A percentile compares a stretch with the other conserved stretches of the same genome.
Conservation (phyloP, 805 yeast species). For the Saccharomycopsis olivae region DNA sequence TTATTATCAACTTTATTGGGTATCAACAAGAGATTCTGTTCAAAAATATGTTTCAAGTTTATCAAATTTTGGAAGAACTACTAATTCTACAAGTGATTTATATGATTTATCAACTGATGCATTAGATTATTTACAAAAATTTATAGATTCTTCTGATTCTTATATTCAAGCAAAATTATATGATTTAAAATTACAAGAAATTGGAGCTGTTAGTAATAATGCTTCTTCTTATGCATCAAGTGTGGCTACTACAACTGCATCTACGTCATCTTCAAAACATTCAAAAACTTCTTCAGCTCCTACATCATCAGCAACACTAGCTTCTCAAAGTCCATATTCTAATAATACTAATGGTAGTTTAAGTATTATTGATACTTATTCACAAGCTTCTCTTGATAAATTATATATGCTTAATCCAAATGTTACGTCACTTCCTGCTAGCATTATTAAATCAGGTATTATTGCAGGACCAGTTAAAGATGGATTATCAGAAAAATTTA, state of each 20-base stretch:
- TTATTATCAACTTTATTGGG: constrained; percentile 59
- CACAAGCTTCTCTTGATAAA: constrained; percentile 25
- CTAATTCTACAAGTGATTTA: constrained; percentile 45
- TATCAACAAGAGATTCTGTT: constrained; percentile 50
- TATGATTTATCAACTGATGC: constrained; percentile 36
- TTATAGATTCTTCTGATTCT: constrained; percentile 50
- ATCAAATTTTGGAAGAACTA: background rate
- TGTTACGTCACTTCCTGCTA: constrained; percentile 33
- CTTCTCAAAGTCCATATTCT: constrained; percentile 18
- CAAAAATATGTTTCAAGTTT: constrained; percentile 30
- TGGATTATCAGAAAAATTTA: constrained; percentile 29
- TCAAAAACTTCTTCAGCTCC: constrained; percentile 7
- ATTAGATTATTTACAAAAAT: constrained; percentile 41
- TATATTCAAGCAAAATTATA: constrained; percentile 59
- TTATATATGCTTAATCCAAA: constrained; percentile 44
- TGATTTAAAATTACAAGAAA: constrained; percentile 42
- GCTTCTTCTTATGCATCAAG: constrained; percentile 26
- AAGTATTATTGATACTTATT: constrained; percentile 21
- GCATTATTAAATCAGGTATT: constrained; percentile 35
- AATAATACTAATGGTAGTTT: constrained; percentile 8
- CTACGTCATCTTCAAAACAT: background rate
- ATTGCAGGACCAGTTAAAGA: constrained; percentile 58
- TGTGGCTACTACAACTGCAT: constrained; percentile 1
- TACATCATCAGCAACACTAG: constrained; percentile 13
- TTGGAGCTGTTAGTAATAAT: constrained; percentile 34